Evolutionary conservation across 2,329 filamentous ascomycete genomes (phyloP), one percentile per base, ranked within the genome.

Genomic region (Fusarium sp.): DNA sequence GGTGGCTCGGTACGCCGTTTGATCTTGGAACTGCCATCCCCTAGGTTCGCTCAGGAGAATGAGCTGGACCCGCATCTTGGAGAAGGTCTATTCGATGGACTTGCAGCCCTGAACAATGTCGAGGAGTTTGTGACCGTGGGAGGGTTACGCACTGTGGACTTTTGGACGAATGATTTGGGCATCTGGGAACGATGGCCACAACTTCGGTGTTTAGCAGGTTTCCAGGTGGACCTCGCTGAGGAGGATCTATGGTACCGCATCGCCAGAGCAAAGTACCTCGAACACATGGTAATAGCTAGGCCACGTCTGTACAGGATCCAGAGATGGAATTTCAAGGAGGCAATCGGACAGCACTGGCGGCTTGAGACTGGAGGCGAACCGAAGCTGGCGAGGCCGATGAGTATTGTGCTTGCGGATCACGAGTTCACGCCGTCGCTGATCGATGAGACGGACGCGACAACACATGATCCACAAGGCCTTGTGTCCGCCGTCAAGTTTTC

Each of bases 41-140:
- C 70, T 14, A 65, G 60, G 33, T 32, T 68, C 8, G 50, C 58
- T 4, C 63, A 66, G 22, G 40, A 66, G 1, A 52, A 68, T 11
- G 66, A 35, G 12, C 52, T 68, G 5, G 69, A 73, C 32, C 27
- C 2, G 4, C 43, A 63, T 6, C 54, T 65, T 9, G 63, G 20
- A 6, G 1, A 17, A 56, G 12, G 22, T 3, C 38, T 69, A 8
- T 37, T 43, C 8, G 54, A 56, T 3, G 72, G 70, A 3, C 38
- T 75, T 2, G 35, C 14, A 3, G 38, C 60, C 10, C 25, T 75
- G 9, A 2, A 1, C 17, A 73, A 76, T 4, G 45, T 75, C 1
- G 70, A 76, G 15, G 73, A 75, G 11, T 57, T 74, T 1, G 54
- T 75, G 12, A 71, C 73, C 0, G 27, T 73, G 2, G 73, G 73